Evolutionary conservation across 768 basidiomycete species (phyloP), one percentile per base, ranked within the genome.

Genomic region (Polyporus arcularius): DNA sequence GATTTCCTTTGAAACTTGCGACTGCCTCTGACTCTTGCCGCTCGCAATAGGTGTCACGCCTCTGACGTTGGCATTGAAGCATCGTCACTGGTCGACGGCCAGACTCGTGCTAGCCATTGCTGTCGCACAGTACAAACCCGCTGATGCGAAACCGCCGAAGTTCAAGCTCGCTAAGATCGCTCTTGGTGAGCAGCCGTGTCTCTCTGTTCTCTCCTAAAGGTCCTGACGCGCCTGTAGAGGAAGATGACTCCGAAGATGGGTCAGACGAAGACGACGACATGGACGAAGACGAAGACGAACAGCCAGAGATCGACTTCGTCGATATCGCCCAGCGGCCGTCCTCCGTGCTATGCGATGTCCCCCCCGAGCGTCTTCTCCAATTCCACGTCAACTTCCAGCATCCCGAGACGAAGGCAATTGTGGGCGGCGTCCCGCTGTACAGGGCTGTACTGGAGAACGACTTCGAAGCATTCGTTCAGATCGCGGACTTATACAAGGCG

Each of bases 21-120:
- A 15, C n/a, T 12, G 38, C 60, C 9, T 21, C 32, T 57, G 40
- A 39, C 18, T 10, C 4, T 31, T 45, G 7, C 45, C 28, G 35
- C 21, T 9, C 12, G 26, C 21, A 28, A 26, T 26, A 82, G 83
- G 80, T 16, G 74, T 73, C 42, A 82, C 81, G 0, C 82, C 85
- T 0, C 73, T 85, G 10, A 79, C 72, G 55, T 79, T 82, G 18
- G 85, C 85, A 0, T 61, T 85, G 12, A 68, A 70, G 30, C 78
- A 76, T 14, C 76, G 82, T 8, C 79, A 75, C 18, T 88, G 85
- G 85, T 74, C 78, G 5, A 83, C 85, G 0, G 85, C 84, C 0
- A 80, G 78, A n/a, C 71, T 86, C 6, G 76, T 88, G n/a, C 66
- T 87, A 26, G 80, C 82, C 1, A 85, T 86, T 61, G 79, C 83